Conservation (phyloP, 1,284 basidiomycete genomes). For the Malassezia furfur region DNA sequence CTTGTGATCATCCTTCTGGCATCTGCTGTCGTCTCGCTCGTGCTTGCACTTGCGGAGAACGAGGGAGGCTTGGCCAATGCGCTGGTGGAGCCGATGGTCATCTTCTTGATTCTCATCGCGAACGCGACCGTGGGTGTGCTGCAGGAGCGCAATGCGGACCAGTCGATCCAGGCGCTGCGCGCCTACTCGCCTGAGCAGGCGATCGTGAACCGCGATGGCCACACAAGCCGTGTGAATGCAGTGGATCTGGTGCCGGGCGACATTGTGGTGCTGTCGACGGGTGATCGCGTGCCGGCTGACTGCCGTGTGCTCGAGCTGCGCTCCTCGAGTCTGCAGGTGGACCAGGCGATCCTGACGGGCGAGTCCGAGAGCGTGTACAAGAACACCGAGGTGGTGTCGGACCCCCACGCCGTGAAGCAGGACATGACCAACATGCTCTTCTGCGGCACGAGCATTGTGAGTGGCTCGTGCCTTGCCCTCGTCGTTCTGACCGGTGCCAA, state of each 20-base stretch:
- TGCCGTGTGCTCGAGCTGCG: constrained; percentile 41
- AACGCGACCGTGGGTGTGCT: constrained; percentile 47
- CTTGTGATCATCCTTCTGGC: constrained; percentile 45
- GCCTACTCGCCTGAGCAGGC: constrained; percentile 44
- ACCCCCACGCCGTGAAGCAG: constrained; percentile 42
- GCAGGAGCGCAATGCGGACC: constrained; percentile 46
- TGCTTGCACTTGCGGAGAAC: constrained; percentile 40
- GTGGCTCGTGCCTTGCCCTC: constrained; percentile 37
- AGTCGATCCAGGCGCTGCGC: constrained; percentile 45
- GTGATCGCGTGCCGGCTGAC: constrained; percentile 47
- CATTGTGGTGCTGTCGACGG: constrained; percentile 39
- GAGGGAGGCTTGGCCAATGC: constrained; percentile 39
- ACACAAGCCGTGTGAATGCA: constrained; percentile 26
- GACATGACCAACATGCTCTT: constrained; percentile 48
- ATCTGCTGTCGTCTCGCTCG: constrained; percentile 44
- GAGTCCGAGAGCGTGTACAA: constrained; percentile 46
- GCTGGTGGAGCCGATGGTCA: constrained; percentile 45
- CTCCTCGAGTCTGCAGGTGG: constrained; percentile 38
- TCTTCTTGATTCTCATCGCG: constrained; percentile 46
- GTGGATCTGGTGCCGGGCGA: constrained; percentile 44
- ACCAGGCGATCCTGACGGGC: constrained; percentile 47
- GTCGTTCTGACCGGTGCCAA: constrained; percentile 36
- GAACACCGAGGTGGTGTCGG: constrained; percentile 24
- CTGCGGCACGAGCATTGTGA: constrained; percentile 42
- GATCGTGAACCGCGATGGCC: constrained; percentile 33